These are phyloP conservation scores for Tremella mesenterica DNA, from an alignment of 768 basidiomycete species.

Conservation along the genomic window DNA sequence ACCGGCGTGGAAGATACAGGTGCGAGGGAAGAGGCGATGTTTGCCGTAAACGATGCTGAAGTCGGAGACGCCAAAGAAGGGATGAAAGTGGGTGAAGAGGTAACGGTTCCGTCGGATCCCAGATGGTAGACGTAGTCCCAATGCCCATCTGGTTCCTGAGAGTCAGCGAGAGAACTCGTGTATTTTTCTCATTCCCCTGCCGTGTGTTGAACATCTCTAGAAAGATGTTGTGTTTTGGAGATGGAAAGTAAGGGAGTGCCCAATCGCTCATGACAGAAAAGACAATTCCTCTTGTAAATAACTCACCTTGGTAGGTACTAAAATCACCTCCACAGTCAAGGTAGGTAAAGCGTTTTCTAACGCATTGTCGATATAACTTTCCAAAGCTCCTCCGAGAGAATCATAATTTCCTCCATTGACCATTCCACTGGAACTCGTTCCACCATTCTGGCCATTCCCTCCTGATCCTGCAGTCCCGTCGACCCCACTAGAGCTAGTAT, in stretches of 20 bases:
- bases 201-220: not conserved
- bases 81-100: constrained; percentile 28
- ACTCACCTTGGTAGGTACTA: constrained; percentile 43
- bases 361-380: constrained; percentile 24
- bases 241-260: not conserved
- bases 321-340: constrained; percentile 36
- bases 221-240: not conserved
- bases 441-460: not conserved
- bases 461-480: not conserved
- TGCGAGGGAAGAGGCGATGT: constrained; percentile 1
- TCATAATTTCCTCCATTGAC: constrained; percentile 2
- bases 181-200: not conserved
- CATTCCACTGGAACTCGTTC: not conserved
- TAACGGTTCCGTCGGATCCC: constrained; percentile 41
- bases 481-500: too few relatives aligned
- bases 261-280: not conserved
- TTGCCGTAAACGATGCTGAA: too few relatives aligned
- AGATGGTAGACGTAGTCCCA: constrained; percentile 44
- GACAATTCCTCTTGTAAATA: not conserved
- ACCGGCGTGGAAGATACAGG: constrained; percentile 2
- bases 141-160: constrained; percentile 39
- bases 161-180: not conserved
- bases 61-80: not conserved
- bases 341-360: constrained; percentile 34
- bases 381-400: constrained; percentile 20